A percentile compares a stretch with the other conserved stretches of the same genome.
Evolutionary conservation across 2,329 filamentous ascomycete species (phyloP).

Genomic region (Tolypocladium tundrense): DNA sequence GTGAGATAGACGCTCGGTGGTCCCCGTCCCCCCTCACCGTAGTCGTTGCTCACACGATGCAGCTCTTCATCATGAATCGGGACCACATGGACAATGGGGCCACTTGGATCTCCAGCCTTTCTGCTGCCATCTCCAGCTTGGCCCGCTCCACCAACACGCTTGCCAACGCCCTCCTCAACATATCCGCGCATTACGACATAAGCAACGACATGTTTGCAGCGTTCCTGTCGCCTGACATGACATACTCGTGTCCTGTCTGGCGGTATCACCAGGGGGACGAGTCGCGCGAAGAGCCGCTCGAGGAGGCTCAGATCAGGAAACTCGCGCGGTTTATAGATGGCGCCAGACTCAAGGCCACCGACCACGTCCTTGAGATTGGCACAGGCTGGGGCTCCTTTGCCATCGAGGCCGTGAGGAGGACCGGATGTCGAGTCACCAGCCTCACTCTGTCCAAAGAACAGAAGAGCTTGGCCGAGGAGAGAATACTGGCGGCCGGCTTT

Average conservation of each 20-base stretch:
- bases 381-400: constrained; percentile 69
- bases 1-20: constrained; percentile 24
- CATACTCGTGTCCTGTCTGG: constrained; percentile 65
- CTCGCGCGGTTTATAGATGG: constrained; percentile 55
- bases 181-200: constrained; percentile 65
- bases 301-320: constrained; percentile 59
- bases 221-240: constrained; percentile 67
- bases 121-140: constrained; percentile 45
- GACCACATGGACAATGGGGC: constrained; percentile 52
- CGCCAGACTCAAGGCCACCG: constrained; percentile 49
- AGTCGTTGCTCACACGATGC: background rate
- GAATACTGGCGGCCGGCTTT: constrained; percentile 52
- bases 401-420: constrained; percentile 55
- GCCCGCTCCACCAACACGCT: constrained; percentile 48
- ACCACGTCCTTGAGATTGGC: constrained; percentile 66
- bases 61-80: constrained; percentile 65
- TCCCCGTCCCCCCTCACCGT: background rate
- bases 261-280: background rate
- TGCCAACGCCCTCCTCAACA: constrained; percentile 51
- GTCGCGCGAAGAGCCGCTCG: constrained; percentile 40
- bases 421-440: constrained; percentile 58
- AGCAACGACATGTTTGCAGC: constrained; percentile 68
- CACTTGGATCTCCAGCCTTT: constrained; percentile 50
- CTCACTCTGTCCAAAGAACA: constrained; percentile 61
- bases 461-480: constrained; percentile 54